Evolutionary conservation across 352 stramenopile species (phyloP).

Genomic region (Pythium pyrilobum): DNA sequence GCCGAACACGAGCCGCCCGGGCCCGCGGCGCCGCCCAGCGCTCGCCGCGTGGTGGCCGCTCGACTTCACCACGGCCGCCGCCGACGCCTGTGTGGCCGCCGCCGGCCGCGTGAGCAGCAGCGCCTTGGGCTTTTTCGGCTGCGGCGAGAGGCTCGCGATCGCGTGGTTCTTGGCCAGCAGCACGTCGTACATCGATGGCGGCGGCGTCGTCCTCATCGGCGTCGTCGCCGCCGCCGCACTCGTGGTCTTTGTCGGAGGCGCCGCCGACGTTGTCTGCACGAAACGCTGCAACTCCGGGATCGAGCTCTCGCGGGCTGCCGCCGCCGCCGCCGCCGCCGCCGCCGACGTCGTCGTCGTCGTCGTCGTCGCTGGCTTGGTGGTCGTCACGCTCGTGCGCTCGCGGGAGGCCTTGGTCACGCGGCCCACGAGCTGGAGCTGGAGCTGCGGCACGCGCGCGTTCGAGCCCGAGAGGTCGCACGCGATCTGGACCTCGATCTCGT

Average conservation of each 20-base stretch:
- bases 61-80: no score
- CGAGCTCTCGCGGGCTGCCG: slow-evolving; percentile 13
- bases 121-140: not conserved
- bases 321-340: slow-evolving; percentile 10
- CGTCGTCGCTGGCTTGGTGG: slow-evolving; percentile 12
- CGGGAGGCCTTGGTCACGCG: slow-evolving; percentile 16
- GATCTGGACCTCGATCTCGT: slow-evolving; percentile 76
- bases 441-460: slow-evolving; percentile 63
- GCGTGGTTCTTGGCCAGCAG: slow-evolving; percentile 2
- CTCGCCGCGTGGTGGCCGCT: no score
- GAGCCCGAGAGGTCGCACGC: slow-evolving; percentile 70
- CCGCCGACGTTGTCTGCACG: slow-evolving; percentile 38
- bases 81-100: no score
- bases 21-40: slow-evolving; percentile 34
- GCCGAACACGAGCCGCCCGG: slow-evolving; percentile 66
- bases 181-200: slow-evolving; percentile 22
- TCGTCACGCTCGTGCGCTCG: slow-evolving; percentile 7
- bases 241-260: not conserved
- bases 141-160: slow-evolving; percentile 4
- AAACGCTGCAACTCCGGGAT: slow-evolving; percentile 62
- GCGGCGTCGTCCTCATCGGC: not conserved
- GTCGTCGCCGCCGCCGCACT: not conserved
- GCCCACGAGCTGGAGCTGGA: slow-evolving; percentile 67
- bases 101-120: slow-evolving; percentile 8
- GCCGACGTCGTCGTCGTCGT: not conserved